Conservation (phyloP, 2,329 filamentous ascomycete species). For the Arthrocladium fulminans region DNA sequence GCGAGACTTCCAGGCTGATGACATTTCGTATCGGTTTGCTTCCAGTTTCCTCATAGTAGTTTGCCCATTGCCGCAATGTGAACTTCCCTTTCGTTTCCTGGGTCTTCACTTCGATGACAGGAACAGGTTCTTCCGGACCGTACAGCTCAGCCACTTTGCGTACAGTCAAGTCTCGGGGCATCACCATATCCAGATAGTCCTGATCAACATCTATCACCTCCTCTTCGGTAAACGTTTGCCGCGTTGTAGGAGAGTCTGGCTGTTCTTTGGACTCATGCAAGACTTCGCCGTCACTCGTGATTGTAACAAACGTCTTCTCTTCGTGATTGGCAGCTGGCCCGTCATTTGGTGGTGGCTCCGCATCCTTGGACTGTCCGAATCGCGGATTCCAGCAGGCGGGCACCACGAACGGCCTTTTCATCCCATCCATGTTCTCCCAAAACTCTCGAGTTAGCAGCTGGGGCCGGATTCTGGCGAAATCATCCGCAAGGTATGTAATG, state of each 20-base stretch:
- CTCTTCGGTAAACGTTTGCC: slow-evolving; percentile 24
- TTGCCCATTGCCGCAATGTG: slow-evolving; percentile 58
- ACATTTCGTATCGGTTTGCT: slow-evolving; percentile 58
- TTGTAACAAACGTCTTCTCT: slow-evolving; percentile 20
- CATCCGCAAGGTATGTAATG: slow-evolving; percentile 52
- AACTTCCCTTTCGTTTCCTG: slow-evolving; percentile 58
- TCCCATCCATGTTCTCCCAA: slow-evolving; percentile 54
- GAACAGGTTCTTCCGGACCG: slow-evolving; percentile 49
- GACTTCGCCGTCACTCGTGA: neutral
- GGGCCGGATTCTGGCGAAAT: slow-evolving; percentile 54
- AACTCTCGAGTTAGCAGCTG: slow-evolving; percentile 56
- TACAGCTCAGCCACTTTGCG: slow-evolving; percentile 55
- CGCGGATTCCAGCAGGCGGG: slow-evolving; percentile 53
- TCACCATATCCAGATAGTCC: slow-evolving; percentile 59
- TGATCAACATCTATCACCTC: slow-evolving; percentile 52
- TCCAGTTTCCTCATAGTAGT: slow-evolving; percentile 55
- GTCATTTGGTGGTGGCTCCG: neutral
- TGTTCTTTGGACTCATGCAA: slow-evolving; percentile 12
- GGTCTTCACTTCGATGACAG: slow-evolving; percentile 62
- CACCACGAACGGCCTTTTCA: slow-evolving; percentile 59
- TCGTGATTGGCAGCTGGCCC: neutral
- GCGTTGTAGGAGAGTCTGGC: neutral
- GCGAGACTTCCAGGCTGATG: slow-evolving; percentile 60
- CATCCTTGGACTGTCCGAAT: slow-evolving; percentile 19
- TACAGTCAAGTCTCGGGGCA: slow-evolving; percentile 55